Conservation (phyloP, 345 rosid genomes). For the Arabis alpina region DNA sequence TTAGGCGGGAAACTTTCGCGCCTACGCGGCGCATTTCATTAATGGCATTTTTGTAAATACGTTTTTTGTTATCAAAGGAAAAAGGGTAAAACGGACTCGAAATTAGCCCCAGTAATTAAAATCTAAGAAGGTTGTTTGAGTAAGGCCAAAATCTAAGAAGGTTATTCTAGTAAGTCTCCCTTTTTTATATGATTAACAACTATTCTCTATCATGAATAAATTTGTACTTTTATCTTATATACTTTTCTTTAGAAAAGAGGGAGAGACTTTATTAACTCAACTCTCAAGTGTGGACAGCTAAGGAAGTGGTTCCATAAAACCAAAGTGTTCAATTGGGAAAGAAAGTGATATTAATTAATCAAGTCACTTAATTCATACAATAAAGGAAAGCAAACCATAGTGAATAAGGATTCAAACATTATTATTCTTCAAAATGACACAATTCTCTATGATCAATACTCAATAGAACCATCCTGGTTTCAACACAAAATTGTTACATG, state of each 20-base stretch:
- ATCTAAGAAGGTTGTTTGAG: too few relatives aligned
- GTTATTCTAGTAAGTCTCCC: too few relatives aligned
- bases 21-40: too few relatives aligned
- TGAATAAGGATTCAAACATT: not conserved
- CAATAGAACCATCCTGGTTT: slow-evolving; percentile 7
- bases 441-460: slow-evolving; percentile 6
- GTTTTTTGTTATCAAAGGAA: too few relatives aligned
- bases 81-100: too few relatives aligned
- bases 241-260: too few relatives aligned
- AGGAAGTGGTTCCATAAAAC: slow-evolving; percentile 14
- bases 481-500: slow-evolving; percentile 5
- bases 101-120: too few relatives aligned
- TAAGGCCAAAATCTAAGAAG: too few relatives aligned
- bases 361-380: slow-evolving; percentile 25
- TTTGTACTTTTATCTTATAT: not conserved
- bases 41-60: too few relatives aligned
- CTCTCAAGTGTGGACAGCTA: slow-evolving; percentile 24
- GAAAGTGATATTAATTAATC: slow-evolving; percentile 13
- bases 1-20: too few relatives aligned
- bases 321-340: not conserved
- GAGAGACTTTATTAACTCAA: not conserved
- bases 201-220: not conserved
- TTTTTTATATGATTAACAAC: not conserved
- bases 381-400: slow-evolving; percentile 16
- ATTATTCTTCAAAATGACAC: slow-evolving; percentile 9